phyloP scores from a whole-genome alignment of 2,329 filamentous ascomycete genomes.

The Graphilbum ipis-grandicollis region DNA sequence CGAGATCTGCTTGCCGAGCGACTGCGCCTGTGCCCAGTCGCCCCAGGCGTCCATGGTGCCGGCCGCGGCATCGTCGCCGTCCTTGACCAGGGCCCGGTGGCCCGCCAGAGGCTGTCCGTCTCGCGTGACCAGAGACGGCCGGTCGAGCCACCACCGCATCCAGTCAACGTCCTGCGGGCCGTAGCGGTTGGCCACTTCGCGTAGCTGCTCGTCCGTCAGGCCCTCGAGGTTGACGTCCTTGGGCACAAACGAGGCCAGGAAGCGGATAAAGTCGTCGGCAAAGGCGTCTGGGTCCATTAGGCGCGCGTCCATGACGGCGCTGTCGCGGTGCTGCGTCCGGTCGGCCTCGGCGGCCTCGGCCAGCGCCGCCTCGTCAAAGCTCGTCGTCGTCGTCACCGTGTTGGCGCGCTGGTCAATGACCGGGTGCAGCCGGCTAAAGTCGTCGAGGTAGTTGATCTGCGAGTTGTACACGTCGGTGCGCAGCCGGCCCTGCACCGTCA shows the following conservation, averaged over 20 bases:
- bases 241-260: constrained; percentile 19
- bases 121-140: constrained; percentile 17
- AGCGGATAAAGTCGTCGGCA: constrained; percentile 34
- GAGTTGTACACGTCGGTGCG: constrained; percentile 57
- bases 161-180: constrained; percentile 14
- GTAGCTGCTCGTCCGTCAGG: constrained; percentile 10
- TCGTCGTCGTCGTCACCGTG: constrained; percentile 15
- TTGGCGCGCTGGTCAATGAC: constrained; percentile 54
- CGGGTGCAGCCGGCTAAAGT: constrained; percentile 62
- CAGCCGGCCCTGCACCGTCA: constrained; percentile 54
- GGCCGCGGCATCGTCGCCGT: neutral
- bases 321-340: too few species aligned
- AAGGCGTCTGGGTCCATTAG: constrained; percentile 48
- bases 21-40: constrained; percentile 28
- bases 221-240: constrained; percentile 12
- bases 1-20: constrained; percentile 32
- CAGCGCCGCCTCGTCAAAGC: neutral
- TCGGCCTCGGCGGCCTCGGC: constrained; percentile 19
- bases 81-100: constrained; percentile 2
- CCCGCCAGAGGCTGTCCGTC: too few species aligned
- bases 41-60: constrained; percentile 9
- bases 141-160: constrained; percentile 17
- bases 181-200: constrained; percentile 14
- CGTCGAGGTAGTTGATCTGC: constrained; percentile 51
- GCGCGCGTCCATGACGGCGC: constrained; percentile 18